A percentile compares a stretch with the other conserved stretches of the same genome.
Evolutionary conservation across 805 yeast species (phyloP).

Genomic region (Groenewaldozyma tartarivorans): DNA sequence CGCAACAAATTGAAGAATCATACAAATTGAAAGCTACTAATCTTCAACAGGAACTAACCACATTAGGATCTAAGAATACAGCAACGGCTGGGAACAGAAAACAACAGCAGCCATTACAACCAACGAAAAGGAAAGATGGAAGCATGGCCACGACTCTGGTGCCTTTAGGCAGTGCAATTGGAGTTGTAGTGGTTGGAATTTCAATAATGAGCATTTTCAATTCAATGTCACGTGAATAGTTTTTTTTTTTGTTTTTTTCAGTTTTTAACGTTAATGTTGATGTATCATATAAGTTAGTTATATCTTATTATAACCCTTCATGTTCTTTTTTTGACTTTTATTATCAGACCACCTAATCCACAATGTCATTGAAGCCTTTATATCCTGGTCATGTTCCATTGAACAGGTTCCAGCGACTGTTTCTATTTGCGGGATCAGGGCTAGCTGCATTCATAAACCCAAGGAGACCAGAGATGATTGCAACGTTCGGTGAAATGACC

Average conservation of each 20-base stretch:
- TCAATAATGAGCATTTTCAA: conserved; percentile 7
- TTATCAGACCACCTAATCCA: too few relatives aligned
- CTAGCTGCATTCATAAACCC: conserved; percentile 52
- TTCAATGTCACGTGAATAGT: not conserved
- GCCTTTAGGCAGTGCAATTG: conserved; percentile 14
- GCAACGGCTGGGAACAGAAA: too few relatives aligned
- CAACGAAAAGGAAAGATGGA: not conserved
- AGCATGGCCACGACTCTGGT: not conserved
- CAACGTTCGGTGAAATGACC: conserved; percentile 70
- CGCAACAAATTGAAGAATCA: not conserved
- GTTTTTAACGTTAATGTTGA: too few relatives aligned
- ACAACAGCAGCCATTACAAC: conserved; percentile 1
- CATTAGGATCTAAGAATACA: not conserved
- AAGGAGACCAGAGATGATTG: conserved; percentile 31
- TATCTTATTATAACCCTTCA: too few relatives aligned
- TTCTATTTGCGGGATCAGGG: conserved; percentile 65
- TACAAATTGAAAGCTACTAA: not conserved
- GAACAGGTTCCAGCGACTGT: conserved; percentile 46
- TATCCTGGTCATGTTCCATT: conserved; percentile 80
- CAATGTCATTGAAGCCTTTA: too few relatives aligned
- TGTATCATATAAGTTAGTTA: too few relatives aligned
- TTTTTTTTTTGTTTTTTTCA: not conserved
- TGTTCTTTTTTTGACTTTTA: too few relatives aligned
- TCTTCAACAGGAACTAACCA: not conserved
- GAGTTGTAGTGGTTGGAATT: conserved; percentile 16